Evolutionary conservation across 305 asterid genomes (phyloP).

Genomic region (Solanum hybrid): DNA sequence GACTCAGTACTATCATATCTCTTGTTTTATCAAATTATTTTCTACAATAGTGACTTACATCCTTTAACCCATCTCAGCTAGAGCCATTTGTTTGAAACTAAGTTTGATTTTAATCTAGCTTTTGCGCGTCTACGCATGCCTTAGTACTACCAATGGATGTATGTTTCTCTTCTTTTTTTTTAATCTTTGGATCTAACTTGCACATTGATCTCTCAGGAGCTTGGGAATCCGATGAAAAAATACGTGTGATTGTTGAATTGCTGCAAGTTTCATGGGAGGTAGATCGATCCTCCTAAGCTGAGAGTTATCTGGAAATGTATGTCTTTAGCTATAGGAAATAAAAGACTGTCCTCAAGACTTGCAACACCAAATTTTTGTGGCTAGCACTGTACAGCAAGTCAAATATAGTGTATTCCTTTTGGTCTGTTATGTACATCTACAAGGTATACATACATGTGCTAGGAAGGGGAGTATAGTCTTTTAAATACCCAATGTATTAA

Average conservation of each 20-base stretch:
- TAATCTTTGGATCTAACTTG: not conserved
- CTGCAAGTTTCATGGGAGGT: not conserved
- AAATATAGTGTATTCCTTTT: not conserved
- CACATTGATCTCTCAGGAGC: not conserved
- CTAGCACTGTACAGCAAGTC: not conserved
- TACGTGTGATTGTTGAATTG: not conserved
- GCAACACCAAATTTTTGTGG: not conserved
- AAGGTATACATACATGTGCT: not conserved
- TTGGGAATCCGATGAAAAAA: conserved; percentile 1
- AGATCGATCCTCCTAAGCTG: not conserved
- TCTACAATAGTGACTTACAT: not conserved
- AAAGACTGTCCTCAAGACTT: not conserved
- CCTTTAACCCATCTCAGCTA: not conserved
- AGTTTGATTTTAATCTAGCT: not conserved
- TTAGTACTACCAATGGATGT: not conserved
- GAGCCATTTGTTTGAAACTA: not conserved
- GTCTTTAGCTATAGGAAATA: not conserved
- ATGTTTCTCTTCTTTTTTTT: not conserved
- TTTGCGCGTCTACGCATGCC: not conserved
- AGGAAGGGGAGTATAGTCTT: not conserved
- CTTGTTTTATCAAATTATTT: not conserved
- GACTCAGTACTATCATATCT: not conserved
- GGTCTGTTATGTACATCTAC: not conserved
- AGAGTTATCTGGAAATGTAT: not conserved
- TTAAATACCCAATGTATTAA: not conserved